phyloP scores from a whole-genome alignment of 805 yeast genomes.

The Candida cerambycidarum region DNA sequence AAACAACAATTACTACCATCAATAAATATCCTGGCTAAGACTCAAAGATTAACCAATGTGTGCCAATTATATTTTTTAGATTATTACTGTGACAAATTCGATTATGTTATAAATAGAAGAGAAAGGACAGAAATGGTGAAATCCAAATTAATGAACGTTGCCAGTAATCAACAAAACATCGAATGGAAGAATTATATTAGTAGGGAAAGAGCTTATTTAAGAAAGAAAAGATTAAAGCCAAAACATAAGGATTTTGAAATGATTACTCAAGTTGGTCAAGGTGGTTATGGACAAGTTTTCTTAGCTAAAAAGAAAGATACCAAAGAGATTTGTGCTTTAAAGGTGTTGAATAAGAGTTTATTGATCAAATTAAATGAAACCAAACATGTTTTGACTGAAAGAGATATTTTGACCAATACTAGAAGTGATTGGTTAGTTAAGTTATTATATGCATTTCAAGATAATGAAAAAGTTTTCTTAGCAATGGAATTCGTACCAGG shows the following conservation, averaged over 20 bases:
- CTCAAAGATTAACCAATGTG: constrained; percentile 83
- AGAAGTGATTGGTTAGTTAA: constrained; percentile 96
- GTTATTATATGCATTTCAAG: constrained; percentile 92
- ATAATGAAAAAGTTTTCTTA: constrained; percentile 79
- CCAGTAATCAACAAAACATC: constrained; percentile 44
- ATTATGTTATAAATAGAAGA: constrained; percentile 83
- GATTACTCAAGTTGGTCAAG: constrained; percentile 98
- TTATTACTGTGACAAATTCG: constrained; percentile 94
- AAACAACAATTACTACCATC: constrained; percentile 20
- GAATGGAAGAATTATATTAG: constrained; percentile 79
- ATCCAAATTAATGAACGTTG: constrained; percentile 50
- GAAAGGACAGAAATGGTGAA: constrained; percentile 76
- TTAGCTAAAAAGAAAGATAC: constrained; percentile 93
- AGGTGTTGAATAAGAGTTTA: constrained; percentile 83
- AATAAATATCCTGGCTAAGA: constrained; percentile 57
- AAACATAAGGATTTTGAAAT: constrained; percentile 94
- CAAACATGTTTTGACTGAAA: constrained; percentile 90
- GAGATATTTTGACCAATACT: constrained; percentile 95
- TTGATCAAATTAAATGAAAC: constrained; percentile 91
- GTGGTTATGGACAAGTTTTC: constrained; percentile 99
- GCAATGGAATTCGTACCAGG: constrained; percentile 99
- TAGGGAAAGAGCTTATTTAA: constrained; percentile 77
- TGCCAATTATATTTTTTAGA: constrained; percentile 93
- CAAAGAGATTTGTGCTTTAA: constrained; percentile 91
- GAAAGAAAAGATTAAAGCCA: constrained; percentile 89